Evolutionary conservation across 1,284 basidiomycete species (phyloP), one percentile per base, ranked within the genome.

Genomic region (Sporisorium scitamineum): DNA sequence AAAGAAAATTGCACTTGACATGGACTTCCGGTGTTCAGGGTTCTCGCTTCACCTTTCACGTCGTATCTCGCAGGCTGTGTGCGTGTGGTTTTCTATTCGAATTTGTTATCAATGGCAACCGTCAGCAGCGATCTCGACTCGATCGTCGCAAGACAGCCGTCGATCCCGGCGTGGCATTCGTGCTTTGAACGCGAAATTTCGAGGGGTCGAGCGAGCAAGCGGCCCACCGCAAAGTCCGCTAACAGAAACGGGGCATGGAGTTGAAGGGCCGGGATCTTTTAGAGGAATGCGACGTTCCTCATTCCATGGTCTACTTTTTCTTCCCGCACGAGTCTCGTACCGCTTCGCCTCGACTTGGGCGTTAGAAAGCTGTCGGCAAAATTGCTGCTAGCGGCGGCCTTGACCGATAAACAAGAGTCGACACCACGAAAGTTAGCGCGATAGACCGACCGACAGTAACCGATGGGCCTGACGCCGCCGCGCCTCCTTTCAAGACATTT

Each of bases 251-350:
- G 9, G 34, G 34, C 37, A 31, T 31, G 6, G 10, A 6, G 8
- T 18, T 39, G 16, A 18, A 31, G 11, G 48, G 16, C 10, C 50
- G 32, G 50, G 22, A 37, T n/a, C 54, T 16, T 26, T 26, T 20
- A n/a, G 18, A 58, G 62, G 52, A 54, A 66, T 60, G 63, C 63
- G 62, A 64, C 44, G 39, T 32, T 54, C 4, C 50, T n/a, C 62
- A 58, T 37, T 48, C 20, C 27, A 56, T 37, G 37, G 54, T 20
- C 24, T 0, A 32, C 14, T 52, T 52, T 37, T 39, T 55, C 22
- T 37, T 39, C 51, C 22, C 20, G 54, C 54, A 53, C 54, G 42
- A 58, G 29, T 18, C n/a, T 27, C 16, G 52, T 54, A 16, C 16
- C 4, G 13, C 10, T 3, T 9, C n/a, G 48, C 13, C 48, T 2